A percentile compares a stretch with the other conserved stretches of the same genome.
phyloP scores from a whole-genome alignment of 805 yeast genomes.

The Saccharomycopsis guyanensis region DNA sequence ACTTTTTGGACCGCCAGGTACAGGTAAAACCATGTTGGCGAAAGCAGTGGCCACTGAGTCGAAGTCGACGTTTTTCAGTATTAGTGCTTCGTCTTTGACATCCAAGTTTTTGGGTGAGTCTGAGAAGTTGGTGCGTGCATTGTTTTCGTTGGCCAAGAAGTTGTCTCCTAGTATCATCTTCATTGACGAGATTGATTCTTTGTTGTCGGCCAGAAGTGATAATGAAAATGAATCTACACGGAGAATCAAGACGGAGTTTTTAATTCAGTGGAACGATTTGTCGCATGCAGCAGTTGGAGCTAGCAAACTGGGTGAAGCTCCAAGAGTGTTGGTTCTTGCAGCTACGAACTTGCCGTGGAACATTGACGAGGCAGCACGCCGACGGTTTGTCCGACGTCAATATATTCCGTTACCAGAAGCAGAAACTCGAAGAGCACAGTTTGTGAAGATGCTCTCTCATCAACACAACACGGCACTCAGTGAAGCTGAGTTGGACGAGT shows the following conservation, averaged over 20 bases:
- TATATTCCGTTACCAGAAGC: constrained; percentile 92
- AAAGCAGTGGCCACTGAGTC: constrained; percentile 97
- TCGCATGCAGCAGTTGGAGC: constrained; percentile 72
- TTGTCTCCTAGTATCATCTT: constrained; percentile 91
- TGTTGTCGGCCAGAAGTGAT: constrained; percentile 72
- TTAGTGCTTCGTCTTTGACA: constrained; percentile 83
- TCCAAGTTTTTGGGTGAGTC: constrained; percentile 80
- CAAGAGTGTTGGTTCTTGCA: constrained; percentile 81
- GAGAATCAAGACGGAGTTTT: constrained; percentile 85
- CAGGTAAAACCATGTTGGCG: constrained; percentile 97
- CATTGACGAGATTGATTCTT: constrained; percentile 93
- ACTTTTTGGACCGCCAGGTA: constrained; percentile 96
- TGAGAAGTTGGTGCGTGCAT: constrained; percentile 84
- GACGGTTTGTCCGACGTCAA: constrained; percentile 87
- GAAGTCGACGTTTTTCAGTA: constrained; percentile 86
- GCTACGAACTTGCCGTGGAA: constrained; percentile 98
- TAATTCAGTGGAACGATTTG: constrained; percentile 92
- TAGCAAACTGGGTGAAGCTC: constrained; percentile 32
- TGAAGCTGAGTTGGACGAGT: constrained; percentile 51
- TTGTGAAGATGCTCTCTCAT: constrained; percentile 56
- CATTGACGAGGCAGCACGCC: constrained; percentile 93
- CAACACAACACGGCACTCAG: constrained; percentile 60
- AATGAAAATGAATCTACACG: constrained; percentile 84
- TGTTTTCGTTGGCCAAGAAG: constrained; percentile 77
- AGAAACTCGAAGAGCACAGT: constrained; percentile 71